Evolutionary conservation across 2,329 filamentous ascomycete genomes (phyloP), one percentile per base, ranked within the genome.

Genomic region (Dactylellina sp.): DNA sequence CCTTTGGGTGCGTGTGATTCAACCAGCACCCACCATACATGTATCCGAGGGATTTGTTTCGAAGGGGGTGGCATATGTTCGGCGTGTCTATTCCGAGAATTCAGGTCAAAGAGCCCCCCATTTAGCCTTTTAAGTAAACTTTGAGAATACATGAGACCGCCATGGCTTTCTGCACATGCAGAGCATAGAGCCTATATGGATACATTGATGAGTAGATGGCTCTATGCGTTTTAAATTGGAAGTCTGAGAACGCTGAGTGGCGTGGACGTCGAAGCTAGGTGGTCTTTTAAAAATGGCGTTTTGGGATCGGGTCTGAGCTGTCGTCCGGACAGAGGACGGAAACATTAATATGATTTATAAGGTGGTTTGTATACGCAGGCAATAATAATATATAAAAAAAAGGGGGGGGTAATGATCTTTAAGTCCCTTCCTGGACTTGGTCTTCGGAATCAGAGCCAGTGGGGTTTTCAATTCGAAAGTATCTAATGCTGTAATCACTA

Each of bases 101-200:
- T n/a, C 7, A 28, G n/a, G 50, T 22, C 7, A 40, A 20, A 40
- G n/a, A 37, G 20, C 14, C 14, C 14, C 7, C 22, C 20, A 50
- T 62, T 62, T 62, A 50, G 46, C 44, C 46, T 55, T 37, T 44
- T 53, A 24, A n/a, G 14, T 55, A 24, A 35, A 18, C 25, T 2
- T 28, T 5, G 20, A 28, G 18, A 52, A 32, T 32, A 32, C 28
- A 6, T 62, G 64, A 70, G 64, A 70, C 64, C 64, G 64, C 64
- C 64, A 40, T 62, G 64, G 64, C 64, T 70, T 32, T 37, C 47
- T 68, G 63, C 63, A 68, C 42, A 68, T 68, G 63, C 63, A 68
- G 63, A 68, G 63, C 63, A 68, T 53, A 44, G 63, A 59, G 32
- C 12, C 28, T 25, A 11, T 37, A 18, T n/a, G 50, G 32, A 50